Percentiles rank a stretch among this genome's conserved stretches.
Evolutionary conservation across 169 alveolate genomes (phyloP).

Genomic region (Cryptosporidium canis): DNA sequence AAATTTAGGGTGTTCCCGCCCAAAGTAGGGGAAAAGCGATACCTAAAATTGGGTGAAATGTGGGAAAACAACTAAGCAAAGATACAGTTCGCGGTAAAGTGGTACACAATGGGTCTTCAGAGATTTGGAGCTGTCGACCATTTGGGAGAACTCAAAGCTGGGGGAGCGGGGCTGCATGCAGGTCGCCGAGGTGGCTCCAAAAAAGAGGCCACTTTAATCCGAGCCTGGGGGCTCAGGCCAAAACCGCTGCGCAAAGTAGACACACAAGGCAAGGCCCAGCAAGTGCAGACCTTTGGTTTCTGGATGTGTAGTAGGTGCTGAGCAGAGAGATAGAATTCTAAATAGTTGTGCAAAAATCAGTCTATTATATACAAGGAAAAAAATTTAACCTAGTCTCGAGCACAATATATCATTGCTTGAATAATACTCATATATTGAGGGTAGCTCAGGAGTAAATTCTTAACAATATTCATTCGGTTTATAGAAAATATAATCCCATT

Average conservation of each 20-base stretch:
- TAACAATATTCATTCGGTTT: conserved; percentile 31
- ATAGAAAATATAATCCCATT: conserved; percentile 19
- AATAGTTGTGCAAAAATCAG: not conserved
- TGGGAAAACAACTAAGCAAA: too few species aligned
- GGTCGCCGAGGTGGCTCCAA: too few species aligned
- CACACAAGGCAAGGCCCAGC: not conserved
- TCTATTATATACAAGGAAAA: conserved; percentile 2
- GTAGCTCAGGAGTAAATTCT: conserved; percentile 25
- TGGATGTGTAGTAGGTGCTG: not conserved
- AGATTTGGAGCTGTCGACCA: too few species aligned
- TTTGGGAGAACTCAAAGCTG: too few species aligned
- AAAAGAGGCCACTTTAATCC: too few species aligned
- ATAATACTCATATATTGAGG: conserved; percentile 25
- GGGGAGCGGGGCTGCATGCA: too few species aligned
- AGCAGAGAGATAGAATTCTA: conserved; percentile 1
- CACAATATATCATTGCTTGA: conserved; percentile 15
- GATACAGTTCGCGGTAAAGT: too few species aligned
- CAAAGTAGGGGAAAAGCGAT: not conserved
- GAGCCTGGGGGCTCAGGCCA: too few species aligned
- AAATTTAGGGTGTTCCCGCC: not conserved
- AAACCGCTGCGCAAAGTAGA: too few species aligned
- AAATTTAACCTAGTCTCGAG: conserved; percentile 38
- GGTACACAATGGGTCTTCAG: too few species aligned
- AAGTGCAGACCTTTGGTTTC: not conserved
- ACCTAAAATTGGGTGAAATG: not conserved